phyloP scores from a whole-genome alignment of 768 basidiomycete species.

The Macrolepiota fuliginosa region DNA sequence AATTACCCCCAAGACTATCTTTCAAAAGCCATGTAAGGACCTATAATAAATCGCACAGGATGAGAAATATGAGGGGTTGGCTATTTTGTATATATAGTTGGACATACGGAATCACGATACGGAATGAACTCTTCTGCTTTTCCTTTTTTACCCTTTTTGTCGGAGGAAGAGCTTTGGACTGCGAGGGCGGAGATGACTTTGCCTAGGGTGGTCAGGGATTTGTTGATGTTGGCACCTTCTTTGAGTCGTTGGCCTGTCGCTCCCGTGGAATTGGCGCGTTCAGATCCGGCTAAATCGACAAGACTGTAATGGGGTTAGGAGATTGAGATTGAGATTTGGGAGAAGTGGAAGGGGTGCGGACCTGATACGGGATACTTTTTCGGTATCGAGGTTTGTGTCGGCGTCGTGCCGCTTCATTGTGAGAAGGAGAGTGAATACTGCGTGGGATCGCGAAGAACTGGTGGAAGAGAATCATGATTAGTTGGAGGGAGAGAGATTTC shows the following conservation, averaged over 20 bases:
- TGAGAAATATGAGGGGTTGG: background rate
- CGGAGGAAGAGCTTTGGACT: slow-evolving; percentile 56
- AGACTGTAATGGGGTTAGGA: slow-evolving; percentile 44
- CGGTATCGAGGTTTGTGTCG: slow-evolving; percentile 85
- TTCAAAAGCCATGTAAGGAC: slow-evolving; percentile 98
- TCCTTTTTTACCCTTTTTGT: slow-evolving; percentile 87
- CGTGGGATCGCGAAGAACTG: slow-evolving; percentile 95
- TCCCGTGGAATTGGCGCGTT: slow-evolving; percentile 96
- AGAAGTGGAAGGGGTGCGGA: slow-evolving; percentile 27
- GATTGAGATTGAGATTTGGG: slow-evolving; percentile 4
- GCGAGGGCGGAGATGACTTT: slow-evolving; percentile 96
- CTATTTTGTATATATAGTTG: background rate
- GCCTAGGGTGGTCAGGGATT: slow-evolving; percentile 94
- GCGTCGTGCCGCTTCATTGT: slow-evolving; percentile 89
- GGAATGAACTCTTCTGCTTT: slow-evolving; percentile 92
- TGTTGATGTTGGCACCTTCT: slow-evolving; percentile 99
- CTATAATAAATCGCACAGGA: slow-evolving; percentile 35
- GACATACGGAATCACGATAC: slow-evolving; percentile 90
- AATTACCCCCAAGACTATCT: slow-evolving; percentile 95
- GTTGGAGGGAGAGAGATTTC: slow-evolving; percentile 5
- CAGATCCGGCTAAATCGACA: slow-evolving; percentile 95
- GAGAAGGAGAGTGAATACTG: slow-evolving; percentile 93
- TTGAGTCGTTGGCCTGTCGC: slow-evolving; percentile 95
- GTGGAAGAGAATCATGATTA: slow-evolving; percentile 9
- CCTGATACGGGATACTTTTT: slow-evolving; percentile 99